Base-by-base conservation (phyloP, 805 yeast genomes). In the Candida caryicola region DNA sequence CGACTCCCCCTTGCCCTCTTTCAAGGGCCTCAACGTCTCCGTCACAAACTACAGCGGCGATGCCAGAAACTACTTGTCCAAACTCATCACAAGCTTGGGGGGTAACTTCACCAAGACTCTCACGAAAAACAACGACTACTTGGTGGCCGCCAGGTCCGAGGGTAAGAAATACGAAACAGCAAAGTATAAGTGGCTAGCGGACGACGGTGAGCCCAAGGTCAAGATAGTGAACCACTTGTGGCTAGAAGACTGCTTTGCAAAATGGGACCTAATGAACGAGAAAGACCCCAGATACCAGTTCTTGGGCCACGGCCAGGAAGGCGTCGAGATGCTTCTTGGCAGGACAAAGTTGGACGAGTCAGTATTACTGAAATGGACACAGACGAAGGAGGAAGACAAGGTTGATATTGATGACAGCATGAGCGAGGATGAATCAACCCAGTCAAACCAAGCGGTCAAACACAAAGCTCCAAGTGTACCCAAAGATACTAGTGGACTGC, bases 11-110 rank as follows among this genome's bases (percentile, higher is more conserved):
- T 49, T 87, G 2, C 66, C 74, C 1, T 78, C 71, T 4, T 76
- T 84, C 68, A 62, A 64, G 12, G 70, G 74, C n/a, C 57, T 79
- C 27, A 63, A 70, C 3, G 74, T 88, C 8, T 73, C 88, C 7
- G 75, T 86, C 3, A 82, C 96, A 0, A 87, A 88, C 51, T 89
- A 85, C 54, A 76, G 84, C 16, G 97, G 97, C 0, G 93, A 85
- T 52, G 85, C 95, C 1, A 65, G 99, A 30, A 64, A 68, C 27
- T 91, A 87, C 50, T 61, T 93, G 25, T 79, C 81, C 37, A 70
- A 70, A 33, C 64, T 91, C 9, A 76, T 84, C 3, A 67, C 68
- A 15, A 69, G 82, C 0, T 55, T 87, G 51, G 97, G 98, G 2
- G 97, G 91, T 0, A 62, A 62, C 0, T 87, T 84, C 57, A 82